Evolutionary conservation across 768 basidiomycete genomes (phyloP).

Genomic region (Pisolithus tinctorius): DNA sequence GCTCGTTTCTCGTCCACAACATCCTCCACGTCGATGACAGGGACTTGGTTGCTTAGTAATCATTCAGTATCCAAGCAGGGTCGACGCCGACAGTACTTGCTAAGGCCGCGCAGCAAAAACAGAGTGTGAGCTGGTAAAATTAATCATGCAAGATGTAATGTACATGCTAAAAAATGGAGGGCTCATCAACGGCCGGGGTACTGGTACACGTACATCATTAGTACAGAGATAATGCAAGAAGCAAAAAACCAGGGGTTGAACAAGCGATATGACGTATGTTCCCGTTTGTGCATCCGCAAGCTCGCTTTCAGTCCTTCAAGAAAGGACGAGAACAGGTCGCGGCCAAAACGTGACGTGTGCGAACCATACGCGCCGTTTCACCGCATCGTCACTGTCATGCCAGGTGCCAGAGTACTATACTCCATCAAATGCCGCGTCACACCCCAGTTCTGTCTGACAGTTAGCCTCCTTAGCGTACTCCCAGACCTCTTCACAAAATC

Average conservation of each 20-base stretch:
- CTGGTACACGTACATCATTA: not conserved
- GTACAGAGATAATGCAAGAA: not conserved
- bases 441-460: constrained; percentile 18
- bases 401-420: not conserved
- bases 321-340: not conserved
- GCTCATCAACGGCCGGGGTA: not conserved
- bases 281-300: too few relatives aligned
- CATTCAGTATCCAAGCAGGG: not conserved
- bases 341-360: not conserved
- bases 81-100: too few relatives aligned
- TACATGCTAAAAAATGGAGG: not conserved
- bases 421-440: not conserved
- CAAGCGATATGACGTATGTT: not conserved
- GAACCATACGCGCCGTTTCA: not conserved
- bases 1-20: constrained; percentile 40
- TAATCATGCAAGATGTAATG: not conserved
- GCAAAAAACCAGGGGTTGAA: not conserved
- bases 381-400: not conserved
- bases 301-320: not conserved
- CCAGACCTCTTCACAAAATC: constrained; percentile 19
- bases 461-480: constrained; percentile 17
- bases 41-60: not conserved
- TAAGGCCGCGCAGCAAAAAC: too few relatives aligned
- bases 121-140: not conserved
- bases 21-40: constrained; percentile 10